Conservation (phyloP, 2,329 filamentous ascomycete genomes). For the Ustilaginoidea virens region DNA sequence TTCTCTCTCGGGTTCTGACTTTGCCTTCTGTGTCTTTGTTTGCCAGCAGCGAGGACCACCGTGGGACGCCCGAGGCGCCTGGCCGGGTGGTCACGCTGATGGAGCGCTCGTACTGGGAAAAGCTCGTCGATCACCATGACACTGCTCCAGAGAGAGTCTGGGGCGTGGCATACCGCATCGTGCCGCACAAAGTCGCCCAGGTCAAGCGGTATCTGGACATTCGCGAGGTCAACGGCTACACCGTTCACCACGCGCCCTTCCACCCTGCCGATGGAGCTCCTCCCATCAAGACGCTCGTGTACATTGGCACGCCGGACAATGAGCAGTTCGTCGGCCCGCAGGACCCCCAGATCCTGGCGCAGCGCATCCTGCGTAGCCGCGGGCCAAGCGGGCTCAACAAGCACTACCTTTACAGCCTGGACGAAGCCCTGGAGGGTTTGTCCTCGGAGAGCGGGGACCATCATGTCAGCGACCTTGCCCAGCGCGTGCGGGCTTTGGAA, state of each 20-base stretch:
- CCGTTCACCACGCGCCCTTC: constrained; percentile 81
- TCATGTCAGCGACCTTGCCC: constrained; percentile 72
- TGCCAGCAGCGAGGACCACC: constrained; percentile 66
- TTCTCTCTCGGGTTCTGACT: neutral
- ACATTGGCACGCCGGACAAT: constrained; percentile 88
- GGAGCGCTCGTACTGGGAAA: constrained; percentile 68
- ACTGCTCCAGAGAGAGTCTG: constrained; percentile 55
- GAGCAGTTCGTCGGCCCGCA: constrained; percentile 82
- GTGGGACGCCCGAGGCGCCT: constrained; percentile 74
- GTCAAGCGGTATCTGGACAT: constrained; percentile 88
- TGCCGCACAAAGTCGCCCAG: constrained; percentile 53
- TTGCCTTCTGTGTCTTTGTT: no score
- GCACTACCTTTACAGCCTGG: constrained; percentile 75
- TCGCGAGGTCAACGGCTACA: constrained; percentile 94
- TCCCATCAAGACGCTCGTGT: constrained; percentile 51
- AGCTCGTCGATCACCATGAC: constrained; percentile 52
- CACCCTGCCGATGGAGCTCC: constrained; percentile 29
- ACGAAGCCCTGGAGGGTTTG: constrained; percentile 57
- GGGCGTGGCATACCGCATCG: constrained; percentile 86
- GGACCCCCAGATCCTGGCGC: constrained; percentile 60
- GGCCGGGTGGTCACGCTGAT: constrained; percentile 91
- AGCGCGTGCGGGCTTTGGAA: constrained; percentile 48
- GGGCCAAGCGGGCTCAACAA: constrained; percentile 82
- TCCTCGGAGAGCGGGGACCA: constrained; percentile 64
- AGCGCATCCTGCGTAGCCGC: constrained; percentile 59